Evolutionary conservation across 352 stramenopile species (phyloP).

Genomic region (Hyaloperonospora arabidopsidis): DNA sequence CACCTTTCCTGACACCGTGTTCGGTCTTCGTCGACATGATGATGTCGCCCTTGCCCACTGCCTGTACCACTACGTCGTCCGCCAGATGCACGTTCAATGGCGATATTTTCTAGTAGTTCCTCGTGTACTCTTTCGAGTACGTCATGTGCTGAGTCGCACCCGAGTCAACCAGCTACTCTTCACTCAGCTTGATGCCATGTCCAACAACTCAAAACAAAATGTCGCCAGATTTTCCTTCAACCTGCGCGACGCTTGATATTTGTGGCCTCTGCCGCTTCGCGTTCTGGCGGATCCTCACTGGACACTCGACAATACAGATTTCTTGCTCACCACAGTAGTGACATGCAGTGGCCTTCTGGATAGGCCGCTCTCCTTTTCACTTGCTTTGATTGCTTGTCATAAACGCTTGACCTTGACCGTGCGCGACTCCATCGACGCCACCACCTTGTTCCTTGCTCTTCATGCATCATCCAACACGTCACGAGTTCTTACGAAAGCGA

Average conservation of each 20-base stretch:
- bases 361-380: neutral
- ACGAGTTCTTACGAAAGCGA: neutral
- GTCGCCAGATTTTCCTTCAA: conserved; percentile 1
- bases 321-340: conserved; percentile 7
- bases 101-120: too few species aligned
- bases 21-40: too few species aligned
- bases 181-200: neutral
- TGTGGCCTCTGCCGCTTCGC: neutral
- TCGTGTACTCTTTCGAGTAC: too few species aligned
- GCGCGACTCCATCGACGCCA: neutral
- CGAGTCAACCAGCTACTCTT: neutral
- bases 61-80: too few species aligned
- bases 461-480: neutral
- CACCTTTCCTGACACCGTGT: too few species aligned
- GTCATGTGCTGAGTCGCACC: neutral
- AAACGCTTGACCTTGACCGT: neutral
- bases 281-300: neutral
- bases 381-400: too few species aligned
- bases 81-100: too few species aligned
- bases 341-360: neutral
- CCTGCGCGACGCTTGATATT: conserved; percentile 2
- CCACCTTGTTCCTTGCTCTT: neutral
- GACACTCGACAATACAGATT: conserved; percentile 10
- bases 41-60: too few species aligned
- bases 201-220: conserved; percentile 3